Percentiles rank a stretch among this genome's conserved stretches.
These are phyloP conservation scores for Begonia loranthoides DNA, from an alignment of 306 rosid species.

Conservation along the genomic window DNA sequence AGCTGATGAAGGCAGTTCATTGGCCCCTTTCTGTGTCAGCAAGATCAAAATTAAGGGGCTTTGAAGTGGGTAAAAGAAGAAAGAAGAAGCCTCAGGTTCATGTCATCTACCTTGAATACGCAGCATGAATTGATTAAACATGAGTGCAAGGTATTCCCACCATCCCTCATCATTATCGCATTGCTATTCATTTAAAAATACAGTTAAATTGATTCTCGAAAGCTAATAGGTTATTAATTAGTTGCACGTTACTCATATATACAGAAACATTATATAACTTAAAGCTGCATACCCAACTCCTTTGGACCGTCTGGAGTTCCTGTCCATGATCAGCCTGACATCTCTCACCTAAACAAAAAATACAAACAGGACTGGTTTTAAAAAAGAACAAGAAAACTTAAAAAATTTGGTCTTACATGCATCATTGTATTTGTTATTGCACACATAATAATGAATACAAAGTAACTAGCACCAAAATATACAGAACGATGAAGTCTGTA, in stretches of 20 bases:
- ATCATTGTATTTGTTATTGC: too few relatives aligned
- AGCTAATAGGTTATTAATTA: slow-evolving; percentile 32
- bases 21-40: too few relatives aligned
- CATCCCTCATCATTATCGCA: slow-evolving; percentile 99
- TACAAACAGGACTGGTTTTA: neutral
- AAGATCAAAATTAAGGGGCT: neutral
- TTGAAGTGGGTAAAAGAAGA: slow-evolving; percentile 42
- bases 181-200: slow-evolving; percentile 97
- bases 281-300: slow-evolving; percentile 92
- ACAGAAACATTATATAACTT: slow-evolving; percentile 6
- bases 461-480: too few relatives aligned
- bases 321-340: slow-evolving; percentile 97
- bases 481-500: too few relatives aligned
- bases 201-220: slow-evolving; percentile 70
- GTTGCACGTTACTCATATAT: slow-evolving; percentile 15
- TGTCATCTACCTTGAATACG: slow-evolving; percentile 81
- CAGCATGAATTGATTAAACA: slow-evolving; percentile 99
- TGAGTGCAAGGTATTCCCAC: slow-evolving; percentile 94
- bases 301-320: slow-evolving; percentile 96
- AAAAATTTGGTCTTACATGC: too few relatives aligned
- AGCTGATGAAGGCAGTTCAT: too few relatives aligned
- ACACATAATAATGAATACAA: too few relatives aligned
- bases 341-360: slow-evolving; percentile 72
- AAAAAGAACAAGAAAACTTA: too few relatives aligned
- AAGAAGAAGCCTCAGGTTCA: slow-evolving; percentile 50